Evolutionary conservation across 495 filamentous ascomycete genomes (phyloP), one percentile per base, ranked within the genome.

Genomic region (Extremus antarcticus): DNA sequence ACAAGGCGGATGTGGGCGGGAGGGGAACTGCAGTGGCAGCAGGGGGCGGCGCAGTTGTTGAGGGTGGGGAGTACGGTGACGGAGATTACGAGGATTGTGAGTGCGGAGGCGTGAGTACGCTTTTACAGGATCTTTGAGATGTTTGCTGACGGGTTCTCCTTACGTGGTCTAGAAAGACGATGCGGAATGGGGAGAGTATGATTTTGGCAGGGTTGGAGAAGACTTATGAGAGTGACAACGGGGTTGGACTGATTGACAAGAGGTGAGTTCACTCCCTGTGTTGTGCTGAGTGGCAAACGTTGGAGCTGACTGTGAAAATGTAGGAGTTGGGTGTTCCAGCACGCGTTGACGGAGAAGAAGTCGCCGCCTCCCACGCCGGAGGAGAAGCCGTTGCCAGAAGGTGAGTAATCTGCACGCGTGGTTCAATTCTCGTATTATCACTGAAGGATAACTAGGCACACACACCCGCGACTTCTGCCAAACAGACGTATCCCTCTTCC

Each of bases 1-100:
- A 48, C 46, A 10, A 48, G 46, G 20, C 9, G 46, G 11, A 48
- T 48, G 46, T 48, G 46, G 46, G 46, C 46, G 9, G 46, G 46
- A 11, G 46, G 46, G 8, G 13, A 13, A 9, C 11, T 48, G 46
- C 4, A 24, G 24, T 48, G 46, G 46, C 10, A 23, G 46, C 46
- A 48, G 23, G 17, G 10, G 3, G 8, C 46, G 9, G 24, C 20
- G 20, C 9, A 48, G 13, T 16, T 48, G 11, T 17, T 48, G 2
- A 10, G 46, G 19, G 24, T 48, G 20, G 46, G 46, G 13, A 11
- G 13, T 13, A 48, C 13, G 46, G 46, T 48, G 11, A 48, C 20
- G 23, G 46, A 48, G 46, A 48, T 25, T 20, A 48, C 46, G 23
- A 15, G 24, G 46, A 48, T 48, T 24, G 20, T 16, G 46, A n/a